phyloP scores from a whole-genome alignment of 495 filamentous ascomycete species.

The Aspergillus diversus region DNA sequence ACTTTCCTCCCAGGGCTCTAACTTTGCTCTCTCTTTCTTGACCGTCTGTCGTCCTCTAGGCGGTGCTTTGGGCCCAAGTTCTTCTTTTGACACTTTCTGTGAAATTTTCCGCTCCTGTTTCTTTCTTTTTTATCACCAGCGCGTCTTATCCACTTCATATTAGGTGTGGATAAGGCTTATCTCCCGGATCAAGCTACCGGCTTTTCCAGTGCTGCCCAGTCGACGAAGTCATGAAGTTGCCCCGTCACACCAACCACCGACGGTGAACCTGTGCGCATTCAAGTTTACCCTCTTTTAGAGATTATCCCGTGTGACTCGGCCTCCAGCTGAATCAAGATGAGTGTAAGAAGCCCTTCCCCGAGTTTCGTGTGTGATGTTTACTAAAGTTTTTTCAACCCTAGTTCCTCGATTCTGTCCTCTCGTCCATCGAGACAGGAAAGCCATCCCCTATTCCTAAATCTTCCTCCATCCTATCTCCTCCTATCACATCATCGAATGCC shows the following conservation, averaged over 20 bases:
- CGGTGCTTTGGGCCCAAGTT: neutral
- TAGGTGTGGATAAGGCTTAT: conserved; percentile 22
- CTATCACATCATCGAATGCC: conserved; percentile 29
- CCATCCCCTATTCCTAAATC: conserved; percentile 33
- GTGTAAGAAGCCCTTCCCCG: conserved; percentile 40
- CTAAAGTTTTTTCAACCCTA: conserved; percentile 34
- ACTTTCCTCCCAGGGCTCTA: conserved; percentile 4
- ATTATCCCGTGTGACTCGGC: conserved; percentile 2
- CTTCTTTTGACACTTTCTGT: neutral
- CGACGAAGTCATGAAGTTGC: conserved; percentile 53
- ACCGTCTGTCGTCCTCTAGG: conserved; percentile 41
- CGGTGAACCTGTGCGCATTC: conserved; percentile 39
- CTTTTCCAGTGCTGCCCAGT: conserved; percentile 30
- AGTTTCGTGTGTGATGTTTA: conserved; percentile 7
- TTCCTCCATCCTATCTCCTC: conserved; percentile 35
- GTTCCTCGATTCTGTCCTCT: conserved; percentile 63
- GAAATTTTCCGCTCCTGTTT: neutral
- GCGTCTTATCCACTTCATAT: conserved; percentile 5
- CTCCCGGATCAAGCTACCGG: conserved; percentile 27
- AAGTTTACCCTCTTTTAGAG: conserved; percentile 17
- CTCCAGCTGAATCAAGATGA: conserved; percentile 41
- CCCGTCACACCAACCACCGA: conserved; percentile 49
- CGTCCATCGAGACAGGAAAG: conserved; percentile 55
- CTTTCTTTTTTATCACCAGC: conserved; percentile 20
- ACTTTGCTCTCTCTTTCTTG: conserved; percentile 42